phyloP scores from a whole-genome alignment of 148 eudicot species.

The Chenopodium berlandieri region DNA sequence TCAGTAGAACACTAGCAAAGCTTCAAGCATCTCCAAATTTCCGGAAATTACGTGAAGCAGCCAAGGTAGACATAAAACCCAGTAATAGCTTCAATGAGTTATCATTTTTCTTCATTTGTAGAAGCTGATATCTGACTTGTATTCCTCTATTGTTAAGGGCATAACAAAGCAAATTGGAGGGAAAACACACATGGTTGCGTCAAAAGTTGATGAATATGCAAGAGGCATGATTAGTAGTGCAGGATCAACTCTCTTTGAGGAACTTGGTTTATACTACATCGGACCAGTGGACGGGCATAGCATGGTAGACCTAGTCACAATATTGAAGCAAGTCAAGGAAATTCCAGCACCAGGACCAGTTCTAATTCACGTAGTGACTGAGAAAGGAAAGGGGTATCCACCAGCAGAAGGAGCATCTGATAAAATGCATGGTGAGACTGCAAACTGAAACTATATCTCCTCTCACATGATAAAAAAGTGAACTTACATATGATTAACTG shows the following conservation, averaged over 20 bases:
- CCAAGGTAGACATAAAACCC: constrained; percentile 41
- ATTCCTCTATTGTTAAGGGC: constrained; percentile 29
- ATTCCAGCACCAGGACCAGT: constrained; percentile 69
- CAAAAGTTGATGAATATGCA: constrained; percentile 62
- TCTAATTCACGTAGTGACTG: constrained; percentile 69
- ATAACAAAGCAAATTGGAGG: constrained; percentile 69
- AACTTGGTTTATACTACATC: constrained; percentile 68
- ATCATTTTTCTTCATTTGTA: not conserved
- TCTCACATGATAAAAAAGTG: not conserved
- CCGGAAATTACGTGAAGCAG: constrained; percentile 65
- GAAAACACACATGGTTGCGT: constrained; percentile 61
- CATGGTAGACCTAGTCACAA: constrained; percentile 52
- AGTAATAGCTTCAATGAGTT: not conserved
- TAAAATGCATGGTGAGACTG: constrained; percentile 70
- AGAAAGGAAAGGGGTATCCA: constrained; percentile 80
- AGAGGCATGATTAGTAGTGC: constrained; percentile 58
- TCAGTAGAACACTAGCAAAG: constrained; percentile 54
- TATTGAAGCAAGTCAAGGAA: constrained; percentile 59
- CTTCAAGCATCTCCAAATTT: constrained; percentile 59
- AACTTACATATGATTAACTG: not conserved
- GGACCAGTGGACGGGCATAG: constrained; percentile 84
- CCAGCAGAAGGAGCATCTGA: constrained; percentile 75
- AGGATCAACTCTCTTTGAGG: constrained; percentile 59
- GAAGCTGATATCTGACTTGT: not conserved
- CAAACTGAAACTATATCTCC: not conserved